Percentiles rank a stretch among this genome's conserved stretches.
Evolutionary conservation across 768 basidiomycete genomes (phyloP).

Genomic region (Termitomyces heimii): DNA sequence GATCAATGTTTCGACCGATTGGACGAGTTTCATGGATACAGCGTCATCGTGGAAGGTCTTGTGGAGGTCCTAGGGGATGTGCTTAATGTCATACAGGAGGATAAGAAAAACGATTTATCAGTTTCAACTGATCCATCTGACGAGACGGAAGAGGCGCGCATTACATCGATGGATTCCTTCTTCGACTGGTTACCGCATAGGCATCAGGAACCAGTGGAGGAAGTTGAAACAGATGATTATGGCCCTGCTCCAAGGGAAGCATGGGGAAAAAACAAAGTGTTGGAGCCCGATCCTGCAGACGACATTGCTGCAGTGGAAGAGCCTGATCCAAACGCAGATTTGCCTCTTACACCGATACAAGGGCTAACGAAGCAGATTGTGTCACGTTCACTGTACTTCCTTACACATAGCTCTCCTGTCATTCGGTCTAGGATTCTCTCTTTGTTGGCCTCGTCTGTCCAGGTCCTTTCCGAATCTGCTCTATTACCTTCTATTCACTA

Average conservation of each 20-base stretch:
- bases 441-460: slow-evolving; percentile 67
- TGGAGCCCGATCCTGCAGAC: slow-evolving; percentile 14
- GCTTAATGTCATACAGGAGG: slow-evolving; percentile 65
- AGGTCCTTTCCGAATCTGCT: slow-evolving; percentile 64
- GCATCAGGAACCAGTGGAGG: slow-evolving; percentile 23
- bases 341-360: slow-evolving; percentile 65
- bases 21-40: slow-evolving; percentile 95
- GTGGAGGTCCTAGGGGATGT: slow-evolving; percentile 85
- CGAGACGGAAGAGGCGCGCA: not conserved
- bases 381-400: slow-evolving; percentile 79
- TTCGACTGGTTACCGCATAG: slow-evolving; percentile 60
- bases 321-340: slow-evolving; percentile 37
- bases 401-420: slow-evolving; percentile 83
- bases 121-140: slow-evolving; percentile 11
- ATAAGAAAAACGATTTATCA: slow-evolving; percentile 27
- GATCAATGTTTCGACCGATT: slow-evolving; percentile 97
- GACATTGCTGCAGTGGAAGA: slow-evolving; percentile 17
- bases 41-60: slow-evolving; percentile 77
- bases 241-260: slow-evolving; percentile 54
- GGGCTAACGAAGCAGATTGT: slow-evolving; percentile 80
- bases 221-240: slow-evolving; percentile 42
- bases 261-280: slow-evolving; percentile 38
- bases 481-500: slow-evolving; percentile 82
- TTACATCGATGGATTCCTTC: slow-evolving; percentile 41
- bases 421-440: slow-evolving; percentile 81